Evolutionary conservation across 176 grass and related monocot species (phyloP), one percentile per base, ranked within the genome.

Genomic region (Chrysopogon serrulatus): DNA sequence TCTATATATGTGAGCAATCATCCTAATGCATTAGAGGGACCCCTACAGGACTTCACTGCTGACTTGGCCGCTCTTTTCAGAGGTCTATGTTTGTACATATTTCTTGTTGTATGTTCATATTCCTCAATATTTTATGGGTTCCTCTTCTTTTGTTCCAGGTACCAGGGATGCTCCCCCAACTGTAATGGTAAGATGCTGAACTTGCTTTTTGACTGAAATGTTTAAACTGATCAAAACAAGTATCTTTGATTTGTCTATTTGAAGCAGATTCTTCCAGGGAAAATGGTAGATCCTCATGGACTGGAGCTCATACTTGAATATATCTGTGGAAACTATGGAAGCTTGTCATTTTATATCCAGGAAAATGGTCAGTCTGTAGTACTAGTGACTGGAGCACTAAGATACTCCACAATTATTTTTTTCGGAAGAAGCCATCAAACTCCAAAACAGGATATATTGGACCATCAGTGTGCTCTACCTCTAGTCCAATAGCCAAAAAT

Each of bases 271-370:
- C 30, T 24, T 57, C 23, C 35, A 81, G 51, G 45, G 13, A 1
- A 41, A 8, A 54, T 60, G 62, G 41, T 71, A 21, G 88, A 90
- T 83, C 78, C 88, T 45, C 71, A 56, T 31, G 92, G 92, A 6
- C 56, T 94, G n/a, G 64, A 86, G 27, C 19, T 88, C 75, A 43
- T 90, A 41, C 28, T 90, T 47, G 74, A 86, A 45, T 88, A 94
- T 34, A 27, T 94, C 27, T 70, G 61, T 78, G 59, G 62, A 60
- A 83, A 79, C 32, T 90, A 90, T 41, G 85, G 80, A 44, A 90
- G 86, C 47, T 65, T 83, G 49, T 65, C 88, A 57, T 34, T 90
- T 74, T 90, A 90, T 80, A 65, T 90, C 17, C 85, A 90, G 44
- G 92, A 94, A 88, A 94, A 94, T 40, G 88, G 88, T 62, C 71